Conservation (phyloP, 257 asterid species). For the Solanum clarkiae region DNA sequence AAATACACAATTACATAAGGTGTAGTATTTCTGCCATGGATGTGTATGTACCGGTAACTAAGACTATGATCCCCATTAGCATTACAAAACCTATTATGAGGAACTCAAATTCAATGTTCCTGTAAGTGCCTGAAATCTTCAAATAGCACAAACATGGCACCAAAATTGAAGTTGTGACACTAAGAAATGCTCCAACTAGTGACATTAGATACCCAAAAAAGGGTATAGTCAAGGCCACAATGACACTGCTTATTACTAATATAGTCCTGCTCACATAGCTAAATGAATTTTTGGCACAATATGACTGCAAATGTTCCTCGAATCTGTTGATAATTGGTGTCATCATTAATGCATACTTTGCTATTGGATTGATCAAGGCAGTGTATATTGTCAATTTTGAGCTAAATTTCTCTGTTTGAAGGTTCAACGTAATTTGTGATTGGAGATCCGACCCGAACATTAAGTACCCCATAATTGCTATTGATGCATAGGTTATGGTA, state of each 20-base stretch:
- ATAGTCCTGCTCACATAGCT: conserved; percentile 3
- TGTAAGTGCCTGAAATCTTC: conserved; percentile 54
- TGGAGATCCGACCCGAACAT: conserved; percentile 58
- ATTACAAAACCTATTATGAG: conserved; percentile 30
- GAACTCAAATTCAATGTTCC: conserved; percentile 20
- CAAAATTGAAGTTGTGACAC: conserved; percentile 51
- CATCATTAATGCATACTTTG: conserved; percentile 74
- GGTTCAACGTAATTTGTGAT: conserved; percentile 76
- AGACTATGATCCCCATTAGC: conserved; percentile 30
- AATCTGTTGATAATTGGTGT: conserved; percentile 47
- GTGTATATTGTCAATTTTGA: conserved; percentile 73
- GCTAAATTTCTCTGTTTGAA: conserved; percentile 38
- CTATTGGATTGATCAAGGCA: conserved; percentile 66
- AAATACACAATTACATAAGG: conserved; percentile 1
- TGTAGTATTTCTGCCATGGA: conserved; percentile 43
- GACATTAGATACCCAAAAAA: conserved; percentile 69
- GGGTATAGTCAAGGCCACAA: conserved; percentile 29
- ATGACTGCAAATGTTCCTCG: conserved; percentile 24
- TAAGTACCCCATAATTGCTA: conserved; percentile 59
- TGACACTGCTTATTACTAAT: conserved; percentile 45
- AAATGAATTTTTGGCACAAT: conserved; percentile 2
- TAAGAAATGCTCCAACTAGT: conserved; percentile 71
- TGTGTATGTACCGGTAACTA: conserved; percentile 53
- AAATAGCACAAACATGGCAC: conserved; percentile 71
- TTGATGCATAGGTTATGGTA: conserved; percentile 49